Conservation (phyloP, 2,329 filamentous ascomycete genomes). For the Penicillium sp. region DNA sequence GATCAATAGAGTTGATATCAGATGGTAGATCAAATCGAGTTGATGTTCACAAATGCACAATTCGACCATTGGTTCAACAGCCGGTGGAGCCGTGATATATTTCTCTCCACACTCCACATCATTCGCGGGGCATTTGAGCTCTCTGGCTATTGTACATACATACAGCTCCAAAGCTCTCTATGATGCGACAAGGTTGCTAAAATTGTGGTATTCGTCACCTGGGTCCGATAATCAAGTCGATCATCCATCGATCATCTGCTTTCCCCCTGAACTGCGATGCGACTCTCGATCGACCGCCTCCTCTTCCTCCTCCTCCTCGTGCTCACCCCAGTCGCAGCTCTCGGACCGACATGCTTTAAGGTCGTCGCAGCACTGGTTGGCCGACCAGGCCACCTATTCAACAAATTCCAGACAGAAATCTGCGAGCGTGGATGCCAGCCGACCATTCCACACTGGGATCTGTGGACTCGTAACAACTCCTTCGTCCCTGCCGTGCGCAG, state of each 20-base stretch:
- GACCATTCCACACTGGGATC: constrained; percentile 34
- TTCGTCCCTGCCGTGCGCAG: constrained; percentile 36
- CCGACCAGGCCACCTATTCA: constrained; percentile 29
- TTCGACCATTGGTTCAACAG: not conserved
- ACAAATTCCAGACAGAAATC: constrained; percentile 34
- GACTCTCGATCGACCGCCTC: constrained; percentile 13
- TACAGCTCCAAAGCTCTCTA: too few species aligned
- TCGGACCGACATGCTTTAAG: constrained; percentile 67
- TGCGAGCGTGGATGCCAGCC: constrained; percentile 33
- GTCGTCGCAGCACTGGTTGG: constrained; percentile 67
- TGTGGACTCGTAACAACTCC: constrained; percentile 36
- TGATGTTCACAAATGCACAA: not conserved
- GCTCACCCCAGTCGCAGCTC: constrained; percentile 18
- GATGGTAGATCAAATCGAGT: not conserved
- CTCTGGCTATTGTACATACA: not conserved
- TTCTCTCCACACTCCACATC: constrained; percentile 4
- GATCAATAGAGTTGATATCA: not conserved
- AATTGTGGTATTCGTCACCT: not conserved
- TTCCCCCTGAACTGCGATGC: constrained; percentile 19
- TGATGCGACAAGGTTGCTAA: too few species aligned
- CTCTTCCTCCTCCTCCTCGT: constrained; percentile 19
- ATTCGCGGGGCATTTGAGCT: not conserved
- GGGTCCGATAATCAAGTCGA: not conserved
- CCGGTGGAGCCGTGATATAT: constrained; percentile 1
- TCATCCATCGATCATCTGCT: not conserved